phyloP scores from a whole-genome alignment of 257 asterid genomes.

The Verbascum thapsus region DNA sequence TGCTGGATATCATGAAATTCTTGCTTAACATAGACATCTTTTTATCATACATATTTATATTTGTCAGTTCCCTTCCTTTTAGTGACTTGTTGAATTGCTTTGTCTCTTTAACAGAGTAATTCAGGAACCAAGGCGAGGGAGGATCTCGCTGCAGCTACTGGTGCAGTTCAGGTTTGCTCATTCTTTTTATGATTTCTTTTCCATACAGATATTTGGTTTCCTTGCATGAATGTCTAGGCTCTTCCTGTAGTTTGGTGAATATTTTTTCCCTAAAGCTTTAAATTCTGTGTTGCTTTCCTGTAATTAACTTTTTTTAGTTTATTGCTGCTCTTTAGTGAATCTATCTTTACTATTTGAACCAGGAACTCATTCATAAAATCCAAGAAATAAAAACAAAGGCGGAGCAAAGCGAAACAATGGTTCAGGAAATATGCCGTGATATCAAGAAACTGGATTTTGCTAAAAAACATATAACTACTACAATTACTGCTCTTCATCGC shows the following conservation, averaged over 20 bases:
- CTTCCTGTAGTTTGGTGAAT: slow-evolving; percentile 2
- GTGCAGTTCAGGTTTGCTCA: slow-evolving; percentile 61
- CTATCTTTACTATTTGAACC: slow-evolving; percentile 30
- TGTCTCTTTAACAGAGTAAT: slow-evolving; percentile 51
- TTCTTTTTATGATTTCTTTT: slow-evolving; percentile 16
- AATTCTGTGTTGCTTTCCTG: neutral
- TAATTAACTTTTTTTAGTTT: neutral
- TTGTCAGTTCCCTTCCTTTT: no score
- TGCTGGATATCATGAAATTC: slow-evolving; percentile 2
- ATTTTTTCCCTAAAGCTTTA: neutral
- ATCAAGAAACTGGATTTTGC: slow-evolving; percentile 73
- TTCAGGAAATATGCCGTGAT: slow-evolving; percentile 77
- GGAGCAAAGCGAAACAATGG: slow-evolving; percentile 83
- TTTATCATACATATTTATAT: neutral
- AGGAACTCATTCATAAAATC: slow-evolving; percentile 74
- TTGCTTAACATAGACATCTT: neutral
- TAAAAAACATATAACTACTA: slow-evolving; percentile 67
- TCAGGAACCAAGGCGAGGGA: slow-evolving; percentile 77
- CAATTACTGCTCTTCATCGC: slow-evolving; percentile 73
- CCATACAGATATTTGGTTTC: slow-evolving; percentile 16
- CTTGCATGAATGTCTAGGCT: slow-evolving; percentile 15
- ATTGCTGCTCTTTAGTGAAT: neutral
- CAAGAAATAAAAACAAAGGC: slow-evolving; percentile 71
- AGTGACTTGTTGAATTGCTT: slow-evolving; percentile 19
- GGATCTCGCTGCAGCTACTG: slow-evolving; percentile 75